Percentiles rank a stretch among this genome's conserved stretches.
Conservation (phyloP, 306 rosid genomes). For the Begonia peltatifolia region DNA sequence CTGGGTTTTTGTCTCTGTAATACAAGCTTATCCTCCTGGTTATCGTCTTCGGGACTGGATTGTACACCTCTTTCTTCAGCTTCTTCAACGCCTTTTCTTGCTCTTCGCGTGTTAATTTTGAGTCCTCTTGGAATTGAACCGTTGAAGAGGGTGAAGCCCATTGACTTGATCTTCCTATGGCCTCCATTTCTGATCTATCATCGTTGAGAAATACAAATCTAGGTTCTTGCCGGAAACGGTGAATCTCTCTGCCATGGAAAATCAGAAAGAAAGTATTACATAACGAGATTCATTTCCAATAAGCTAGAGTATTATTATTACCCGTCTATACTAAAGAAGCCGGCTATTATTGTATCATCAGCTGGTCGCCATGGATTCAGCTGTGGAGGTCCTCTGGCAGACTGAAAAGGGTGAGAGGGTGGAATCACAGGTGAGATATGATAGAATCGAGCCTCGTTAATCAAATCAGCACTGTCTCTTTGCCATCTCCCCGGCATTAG, state of each 20-base stretch:
- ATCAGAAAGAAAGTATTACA: background rate
- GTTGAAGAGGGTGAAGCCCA: too few species aligned
- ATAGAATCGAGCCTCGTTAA: too few species aligned
- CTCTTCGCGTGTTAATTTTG: conserved; percentile 20
- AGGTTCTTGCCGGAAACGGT: background rate
- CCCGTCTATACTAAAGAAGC: conserved; percentile 18
- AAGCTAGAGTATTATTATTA: conserved; percentile 11
- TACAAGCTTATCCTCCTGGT: conserved; percentile 28
- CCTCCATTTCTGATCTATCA: conserved; percentile 8
- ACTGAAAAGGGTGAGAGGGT: conserved; percentile 16
- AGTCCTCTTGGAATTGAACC: conserved; percentile 5
- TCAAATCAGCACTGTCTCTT: too few species aligned
- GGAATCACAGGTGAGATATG: too few species aligned
- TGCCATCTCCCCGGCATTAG: too few species aligned
- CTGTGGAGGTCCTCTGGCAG: conserved; percentile 17
- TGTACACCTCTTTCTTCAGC: conserved; percentile 40
- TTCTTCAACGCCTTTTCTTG: conserved; percentile 30
- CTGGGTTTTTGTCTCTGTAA: conserved; percentile 23
- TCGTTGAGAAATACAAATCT: conserved; percentile 6
- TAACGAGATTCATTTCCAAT: background rate
- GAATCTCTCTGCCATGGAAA: background rate
- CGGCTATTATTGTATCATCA: conserved; percentile 17
- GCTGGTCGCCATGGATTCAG: conserved; percentile 10
- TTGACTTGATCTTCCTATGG: too few species aligned
- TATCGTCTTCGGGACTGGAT: conserved; percentile 23